Conservation (phyloP, 1,284 basidiomycete species). For the Rhodotorula sp. region DNA sequence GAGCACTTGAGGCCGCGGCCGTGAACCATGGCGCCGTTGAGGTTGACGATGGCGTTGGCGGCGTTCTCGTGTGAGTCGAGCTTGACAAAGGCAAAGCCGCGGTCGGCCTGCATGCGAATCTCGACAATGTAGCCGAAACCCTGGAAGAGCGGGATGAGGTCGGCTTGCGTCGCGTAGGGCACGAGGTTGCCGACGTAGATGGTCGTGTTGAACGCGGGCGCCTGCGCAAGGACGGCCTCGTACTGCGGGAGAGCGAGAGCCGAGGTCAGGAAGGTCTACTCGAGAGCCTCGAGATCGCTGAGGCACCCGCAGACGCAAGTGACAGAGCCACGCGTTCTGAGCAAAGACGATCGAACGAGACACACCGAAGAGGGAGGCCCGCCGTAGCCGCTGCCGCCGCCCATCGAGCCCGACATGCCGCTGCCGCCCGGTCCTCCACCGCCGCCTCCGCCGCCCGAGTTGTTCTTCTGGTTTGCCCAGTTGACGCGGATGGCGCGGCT, state of each 20-base stretch:
- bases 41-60: constrained; percentile 91
- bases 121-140: constrained; percentile 96
- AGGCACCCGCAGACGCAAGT: no score
- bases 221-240: constrained; percentile 82
- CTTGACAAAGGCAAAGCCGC: constrained; percentile 98
- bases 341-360: not conserved
- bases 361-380: constrained; percentile 10
- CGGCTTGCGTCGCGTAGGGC: constrained; percentile 90
- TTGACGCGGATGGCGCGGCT: constrained; percentile 97
- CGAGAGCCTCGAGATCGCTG: no score
- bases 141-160: constrained; percentile 94
- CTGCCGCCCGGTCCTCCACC: constrained; percentile 48
- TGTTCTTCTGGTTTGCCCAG: constrained; percentile 98
- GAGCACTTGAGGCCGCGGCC: constrained; percentile 94
- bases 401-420: constrained; percentile 29
- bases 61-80: constrained; percentile 97
- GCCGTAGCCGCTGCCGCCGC: constrained; percentile 1
- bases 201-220: constrained; percentile 87
- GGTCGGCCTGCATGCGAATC: constrained; percentile 96
- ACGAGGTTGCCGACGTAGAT: constrained; percentile 98
- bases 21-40: constrained; percentile 93
- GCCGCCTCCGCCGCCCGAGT: constrained; percentile 56
- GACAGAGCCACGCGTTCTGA: not conserved
- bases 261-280: no score
- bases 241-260: constrained; percentile 61